Base-by-base conservation (phyloP, 495 filamentous ascomycete species). In the Articulospora tetracladia region DNA sequence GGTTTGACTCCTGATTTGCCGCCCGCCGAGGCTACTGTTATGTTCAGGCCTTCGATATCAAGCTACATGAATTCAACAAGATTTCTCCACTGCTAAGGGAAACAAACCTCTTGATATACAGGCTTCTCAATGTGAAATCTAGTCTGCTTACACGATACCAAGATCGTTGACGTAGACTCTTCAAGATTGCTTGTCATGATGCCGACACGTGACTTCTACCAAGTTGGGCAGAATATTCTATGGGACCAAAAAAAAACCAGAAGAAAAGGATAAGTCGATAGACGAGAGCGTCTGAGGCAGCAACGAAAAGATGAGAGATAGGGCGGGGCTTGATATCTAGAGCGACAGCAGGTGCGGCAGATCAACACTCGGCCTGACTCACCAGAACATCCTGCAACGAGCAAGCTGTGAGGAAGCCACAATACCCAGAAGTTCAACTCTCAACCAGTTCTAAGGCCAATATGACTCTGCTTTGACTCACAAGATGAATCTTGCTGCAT, bases 11-110 rank as follows among this genome's bases (percentile, higher is more conserved):
- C 63, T 2, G 47, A 30, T 61, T 73, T 76, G 20, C 68, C 60
- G 23, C 55, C n/a, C 24, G 72, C 74, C 1, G 81, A 80, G 0
- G 77, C 77, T 51, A 88, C 80, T 13, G 79, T 78, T 57, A 91
- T 87, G 50, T 77, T 81, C 44, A 91, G 73, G 17, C 83, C 84
- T 53, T 86, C 80, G 34, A 91, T 81, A 67, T 89, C 86, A 34
- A 91, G 74, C 86, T 90, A 50, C 0, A 30, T 13, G 7, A 3
- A 7, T 22, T 67, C n/a, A 60, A 44, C 22, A 51, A 12, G 1
- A 17, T 1, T 47, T 46, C 12, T 34, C 17, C 32, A 44, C 12
- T 32, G 25, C 23, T n/a, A 25, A n/a, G 28, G 23, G 13, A 58
- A 56, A 59, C 39, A 53, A 60, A 82, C 79, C 69, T 83, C 82